Conservation (phyloP, 192 early-diverging fungal species). For the Umbelopsis vinacea region DNA sequence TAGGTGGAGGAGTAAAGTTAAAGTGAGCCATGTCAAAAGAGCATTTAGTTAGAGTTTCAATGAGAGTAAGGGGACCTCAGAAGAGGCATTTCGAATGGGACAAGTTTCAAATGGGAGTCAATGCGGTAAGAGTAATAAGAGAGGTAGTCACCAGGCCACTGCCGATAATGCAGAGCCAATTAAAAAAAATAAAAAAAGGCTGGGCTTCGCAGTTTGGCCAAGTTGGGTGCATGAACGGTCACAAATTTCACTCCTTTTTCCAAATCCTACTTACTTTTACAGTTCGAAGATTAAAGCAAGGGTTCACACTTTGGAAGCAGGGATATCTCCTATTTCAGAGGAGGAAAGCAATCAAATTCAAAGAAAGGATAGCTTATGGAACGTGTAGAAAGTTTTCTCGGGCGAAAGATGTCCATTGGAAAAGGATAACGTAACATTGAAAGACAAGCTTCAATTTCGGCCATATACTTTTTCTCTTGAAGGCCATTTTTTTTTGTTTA, state of each 20-base stretch:
- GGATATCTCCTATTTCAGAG: no score
- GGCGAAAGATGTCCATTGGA: no score
- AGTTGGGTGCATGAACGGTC: not conserved
- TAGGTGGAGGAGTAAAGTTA: constrained; percentile 22
- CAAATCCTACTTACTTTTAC: not conserved
- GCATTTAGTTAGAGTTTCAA: not conserved
- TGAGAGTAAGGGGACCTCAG: constrained; percentile 21
- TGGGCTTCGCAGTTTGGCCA: no score
- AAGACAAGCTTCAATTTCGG: not conserved
- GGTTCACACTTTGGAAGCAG: no score
- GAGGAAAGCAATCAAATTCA: no score
- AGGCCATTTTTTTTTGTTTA: not conserved
- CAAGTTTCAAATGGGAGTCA: not conserved
- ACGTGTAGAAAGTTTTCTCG: no score
- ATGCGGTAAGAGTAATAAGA: not conserved
- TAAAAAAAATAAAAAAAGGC: no score
- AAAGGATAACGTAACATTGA: no score
- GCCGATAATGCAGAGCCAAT: no score
- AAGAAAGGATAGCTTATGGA: no score
- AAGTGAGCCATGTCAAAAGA: constrained; percentile 11
- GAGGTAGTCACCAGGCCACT: not conserved
- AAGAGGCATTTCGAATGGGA: constrained; percentile 9
- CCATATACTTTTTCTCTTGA: no score
- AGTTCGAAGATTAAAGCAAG: not conserved
- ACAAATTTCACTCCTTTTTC: not conserved